Evolutionary conservation across 2,329 filamentous ascomycete genomes (phyloP).

Genomic region (Cordyceps farinosa): DNA sequence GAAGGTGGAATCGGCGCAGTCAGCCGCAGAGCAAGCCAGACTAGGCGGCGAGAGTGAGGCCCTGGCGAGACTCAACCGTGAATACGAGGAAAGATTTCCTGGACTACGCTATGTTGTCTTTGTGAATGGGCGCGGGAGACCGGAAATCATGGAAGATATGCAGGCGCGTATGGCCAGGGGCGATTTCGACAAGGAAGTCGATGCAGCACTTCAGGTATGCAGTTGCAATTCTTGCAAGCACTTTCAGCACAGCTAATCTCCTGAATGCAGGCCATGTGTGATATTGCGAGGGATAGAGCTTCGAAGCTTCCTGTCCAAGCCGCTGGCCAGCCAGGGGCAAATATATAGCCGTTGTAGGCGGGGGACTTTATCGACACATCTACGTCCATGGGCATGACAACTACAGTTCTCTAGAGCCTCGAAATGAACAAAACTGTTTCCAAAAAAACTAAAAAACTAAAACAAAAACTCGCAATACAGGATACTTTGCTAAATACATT

Average conservation of each 20-base stretch:
- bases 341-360: background rate
- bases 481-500: no score
- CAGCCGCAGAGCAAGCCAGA: slow-evolving; percentile 76
- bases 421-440: no score
- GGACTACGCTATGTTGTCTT: slow-evolving; percentile 88
- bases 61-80: slow-evolving; percentile 63
- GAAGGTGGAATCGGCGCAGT: slow-evolving; percentile 78
- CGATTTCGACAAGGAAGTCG: slow-evolving; percentile 64
- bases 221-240: slow-evolving; percentile 10
- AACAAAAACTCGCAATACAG: no score
- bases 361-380: no score
- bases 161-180: slow-evolving; percentile 64
- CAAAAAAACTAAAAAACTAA: no score
- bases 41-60: slow-evolving; percentile 61
- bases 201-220: slow-evolving; percentile 69
- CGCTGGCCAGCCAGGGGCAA: background rate
- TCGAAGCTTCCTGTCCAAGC: slow-evolving; percentile 48
- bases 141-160: slow-evolving; percentile 81
- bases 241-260: background rate
- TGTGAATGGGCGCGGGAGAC: slow-evolving; percentile 74
- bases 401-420: no score
- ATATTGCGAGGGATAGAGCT: slow-evolving; percentile 80
- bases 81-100: slow-evolving; percentile 79
- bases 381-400: no score
- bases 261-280: slow-evolving; percentile 72